Conservation (phyloP, 345 rosid genomes). For the Corchorus capsularis region DNA sequence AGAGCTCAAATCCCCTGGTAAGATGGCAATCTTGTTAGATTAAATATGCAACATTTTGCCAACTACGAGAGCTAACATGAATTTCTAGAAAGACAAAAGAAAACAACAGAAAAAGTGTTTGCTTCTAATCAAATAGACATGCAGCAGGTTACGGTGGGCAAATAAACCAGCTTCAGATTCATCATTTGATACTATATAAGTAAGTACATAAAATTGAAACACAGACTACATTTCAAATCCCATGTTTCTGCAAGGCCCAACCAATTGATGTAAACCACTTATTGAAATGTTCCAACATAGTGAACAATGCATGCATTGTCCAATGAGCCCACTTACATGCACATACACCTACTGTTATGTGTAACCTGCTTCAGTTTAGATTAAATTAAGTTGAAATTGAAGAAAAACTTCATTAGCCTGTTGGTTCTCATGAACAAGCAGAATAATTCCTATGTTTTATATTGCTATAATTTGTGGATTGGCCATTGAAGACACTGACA, state of each 20-base stretch:
- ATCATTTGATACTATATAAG: neutral
- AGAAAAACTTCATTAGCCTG: neutral
- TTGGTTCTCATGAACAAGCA: neutral
- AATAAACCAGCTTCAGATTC: neutral
- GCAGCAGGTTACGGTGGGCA: neutral
- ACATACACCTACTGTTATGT: neutral
- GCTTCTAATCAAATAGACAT: neutral
- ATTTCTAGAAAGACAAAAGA: neutral
- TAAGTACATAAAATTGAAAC: constrained; percentile 4
- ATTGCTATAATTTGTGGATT: constrained; percentile 1
- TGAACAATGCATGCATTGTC: neutral
- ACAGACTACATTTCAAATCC: neutral
- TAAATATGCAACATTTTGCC: neutral
- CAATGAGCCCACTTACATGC: neutral
- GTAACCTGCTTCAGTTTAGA: neutral
- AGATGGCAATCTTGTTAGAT: constrained; percentile 24
- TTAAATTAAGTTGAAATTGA: neutral
- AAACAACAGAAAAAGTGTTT: neutral
- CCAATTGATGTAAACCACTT: neutral
- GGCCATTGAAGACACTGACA: neutral
- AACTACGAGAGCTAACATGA: neutral
- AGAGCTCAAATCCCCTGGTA: constrained; percentile 39
- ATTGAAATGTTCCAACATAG: neutral
- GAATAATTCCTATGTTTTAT: neutral
- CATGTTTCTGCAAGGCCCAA: neutral